Base-by-base conservation (phyloP, 2,329 filamentous ascomycete genomes). In the Phyllosticta citribraziliensis region DNA sequence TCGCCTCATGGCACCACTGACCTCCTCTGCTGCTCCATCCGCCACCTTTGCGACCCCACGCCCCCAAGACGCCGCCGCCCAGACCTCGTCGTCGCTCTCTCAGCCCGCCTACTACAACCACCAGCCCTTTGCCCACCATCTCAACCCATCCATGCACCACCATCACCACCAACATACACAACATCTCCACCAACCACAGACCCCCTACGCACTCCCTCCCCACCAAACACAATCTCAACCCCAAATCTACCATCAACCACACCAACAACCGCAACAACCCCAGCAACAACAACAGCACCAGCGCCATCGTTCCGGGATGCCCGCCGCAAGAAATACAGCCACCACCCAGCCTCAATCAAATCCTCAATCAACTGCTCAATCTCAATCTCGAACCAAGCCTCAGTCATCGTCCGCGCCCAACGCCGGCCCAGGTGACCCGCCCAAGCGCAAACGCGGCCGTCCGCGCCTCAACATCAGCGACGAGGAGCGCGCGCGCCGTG, bases 401-500 rank as follows among this genome's bases (percentile, higher is more conserved):
- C 52, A 35, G 10, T 14, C n/a, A 10, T 11, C 57, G 8, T 10
- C 12, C 6, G 24, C 57, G 12, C 22, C 27, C 35, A 60, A 33
- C 20, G 52, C 57, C 8, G 27, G 27, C 27, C 3, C 27, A 22
- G 22, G 22, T 8, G 58, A 60, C 11, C 58, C 58, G n/a, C 24
- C 25, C 52, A 56, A 56, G 40, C 35, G 58, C n/a, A 61, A 61
- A 30, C 59, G 59, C 27, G 59, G 59, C 47, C 59, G 59, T 17
- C 59, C 59, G 47, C 59, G 59, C 59, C 59, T 61, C 54, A 57
- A 61, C 59, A 35, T 61, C 47, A 61, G 54, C 27, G 59, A 61
- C 17, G 54, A 56, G 54, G 59, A 61, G 59, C 59, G 59, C 30
- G 30, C 59, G 27, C 53, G 55, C 24, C 54, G 59, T 11, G 54